Conservation (phyloP, 169 alveolate genomes). For the Neospora caninum region DNA sequence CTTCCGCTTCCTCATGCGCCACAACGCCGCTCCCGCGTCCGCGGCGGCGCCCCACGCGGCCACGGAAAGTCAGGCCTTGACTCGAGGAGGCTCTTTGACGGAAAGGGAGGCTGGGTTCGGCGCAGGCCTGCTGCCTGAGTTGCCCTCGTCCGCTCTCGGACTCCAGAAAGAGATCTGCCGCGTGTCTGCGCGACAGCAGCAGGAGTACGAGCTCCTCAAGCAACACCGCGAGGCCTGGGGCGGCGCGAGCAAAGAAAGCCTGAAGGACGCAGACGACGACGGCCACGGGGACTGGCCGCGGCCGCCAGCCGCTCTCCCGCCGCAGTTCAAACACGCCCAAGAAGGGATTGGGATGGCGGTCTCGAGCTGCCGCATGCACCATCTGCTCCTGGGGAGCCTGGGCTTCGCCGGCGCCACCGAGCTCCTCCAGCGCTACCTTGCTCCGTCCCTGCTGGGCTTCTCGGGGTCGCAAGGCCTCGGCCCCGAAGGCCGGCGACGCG, state of each 20-base stretch:
- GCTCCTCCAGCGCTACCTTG: neutral
- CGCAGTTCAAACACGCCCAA: neutral
- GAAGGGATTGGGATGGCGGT: neutral
- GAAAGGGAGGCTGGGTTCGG: neutral
- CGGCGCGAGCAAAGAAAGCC: neutral
- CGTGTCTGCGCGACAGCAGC: neutral
- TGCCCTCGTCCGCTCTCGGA: neutral
- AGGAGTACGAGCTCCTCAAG: neutral
- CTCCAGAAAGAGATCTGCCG: neutral
- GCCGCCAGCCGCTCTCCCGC: conserved; percentile 21
- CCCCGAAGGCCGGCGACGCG: neutral
- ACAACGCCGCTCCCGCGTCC: neutral
- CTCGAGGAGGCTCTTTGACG: neutral
- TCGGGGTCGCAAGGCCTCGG: neutral
- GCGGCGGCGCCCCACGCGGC: conserved; percentile 32
- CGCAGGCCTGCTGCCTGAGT: neutral
- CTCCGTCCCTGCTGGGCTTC: neutral
- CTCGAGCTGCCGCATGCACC: conserved; percentile 38
- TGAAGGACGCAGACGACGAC: neutral
- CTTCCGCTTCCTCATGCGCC: conserved; percentile 32
- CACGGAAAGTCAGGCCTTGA: neutral
- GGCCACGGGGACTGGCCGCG: neutral
- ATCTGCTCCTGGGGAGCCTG: conserved; percentile 42
- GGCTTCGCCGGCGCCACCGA: conserved; percentile 24
- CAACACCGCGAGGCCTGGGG: conserved; percentile 18